Evolutionary conservation across 2,329 filamentous ascomycete species (phyloP).

Genomic region (Colletotrichum sp.): DNA sequence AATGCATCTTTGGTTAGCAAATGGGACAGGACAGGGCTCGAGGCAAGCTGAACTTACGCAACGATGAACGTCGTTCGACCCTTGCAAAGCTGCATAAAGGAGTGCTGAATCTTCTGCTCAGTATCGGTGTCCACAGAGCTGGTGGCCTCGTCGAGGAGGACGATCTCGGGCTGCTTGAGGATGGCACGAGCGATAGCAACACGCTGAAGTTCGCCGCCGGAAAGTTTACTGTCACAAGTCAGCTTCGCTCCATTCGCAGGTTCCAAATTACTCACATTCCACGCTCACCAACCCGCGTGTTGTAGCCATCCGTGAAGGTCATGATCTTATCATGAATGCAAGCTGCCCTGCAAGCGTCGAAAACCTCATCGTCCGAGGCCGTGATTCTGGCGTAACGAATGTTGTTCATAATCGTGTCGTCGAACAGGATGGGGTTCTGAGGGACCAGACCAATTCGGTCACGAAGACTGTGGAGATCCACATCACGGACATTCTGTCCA

Average conservation of each 20-base stretch:
- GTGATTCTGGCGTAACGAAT: slow-evolving; percentile 60
- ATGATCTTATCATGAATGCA: slow-evolving; percentile 64
- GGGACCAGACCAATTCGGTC: slow-evolving; percentile 62
- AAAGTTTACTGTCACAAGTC: slow-evolving; percentile 56
- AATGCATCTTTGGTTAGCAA: slow-evolving; percentile 3
- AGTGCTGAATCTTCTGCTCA: slow-evolving; percentile 70
- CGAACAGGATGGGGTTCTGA: slow-evolving; percentile 60
- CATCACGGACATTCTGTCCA: slow-evolving; percentile 60
- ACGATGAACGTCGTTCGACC: slow-evolving; percentile 72
- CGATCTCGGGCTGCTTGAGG: slow-evolving; percentile 75
- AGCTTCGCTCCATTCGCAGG: slow-evolving; percentile 7
- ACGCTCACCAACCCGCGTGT: slow-evolving; percentile 55
- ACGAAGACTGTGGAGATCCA: slow-evolving; percentile 56
- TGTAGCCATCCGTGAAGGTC: slow-evolving; percentile 56
- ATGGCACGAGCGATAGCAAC: slow-evolving; percentile 75
- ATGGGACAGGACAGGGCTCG: too few relatives aligned
- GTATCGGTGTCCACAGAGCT: slow-evolving; percentile 77
- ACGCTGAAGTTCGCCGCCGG: slow-evolving; percentile 70
- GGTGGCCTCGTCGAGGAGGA: slow-evolving; percentile 81
- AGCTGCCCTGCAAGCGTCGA: slow-evolving; percentile 58
- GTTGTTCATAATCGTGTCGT: slow-evolving; percentile 65
- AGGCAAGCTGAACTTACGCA: slow-evolving; percentile 48
- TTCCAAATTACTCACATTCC: slow-evolving; percentile 42
- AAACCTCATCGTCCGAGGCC: slow-evolving; percentile 60
- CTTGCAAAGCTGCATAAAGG: slow-evolving; percentile 61